Base-by-base conservation (phyloP, 116 monocot genomes). In the Posidonia oceanica region DNA sequence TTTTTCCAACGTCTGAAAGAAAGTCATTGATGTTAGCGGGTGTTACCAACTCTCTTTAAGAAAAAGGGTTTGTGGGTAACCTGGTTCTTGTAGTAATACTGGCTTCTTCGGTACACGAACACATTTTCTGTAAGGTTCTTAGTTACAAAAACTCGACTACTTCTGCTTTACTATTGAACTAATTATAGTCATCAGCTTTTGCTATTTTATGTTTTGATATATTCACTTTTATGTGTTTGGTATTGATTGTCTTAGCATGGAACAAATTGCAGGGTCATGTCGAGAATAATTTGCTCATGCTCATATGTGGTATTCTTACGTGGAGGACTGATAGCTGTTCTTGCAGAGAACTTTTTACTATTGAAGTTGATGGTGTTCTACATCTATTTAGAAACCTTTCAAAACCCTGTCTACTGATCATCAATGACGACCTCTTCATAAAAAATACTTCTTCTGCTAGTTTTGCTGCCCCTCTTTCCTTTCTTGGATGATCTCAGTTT, bases 251-350 rank as follows among this genome's bases (percentile, higher is more conserved):
- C 79, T 85, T 59, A 80, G 74, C 76, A 63, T 91, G 88, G 67
- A 70, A 85, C 79, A 83, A 80, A 87, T 87, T 87, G 88, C 87
- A 88, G 88, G 88, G 36, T 82, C 77, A 63, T 80, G 75, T 75
- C 76, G 63, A 87, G 79, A 86, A 67, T 84, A 71, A 71, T 79
- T 79, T 80, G 80, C 82, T 84, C 76, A 79, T 80, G 80, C 82
- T 84, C 79, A 79, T 86, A 20, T 90, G 80, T 87, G 77, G 82
- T 80, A 76, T 84, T 84, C 87, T 91, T 91, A 82, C 71, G 82
- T 85, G 91, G 91, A 82, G 82, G 81, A 75, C 75, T 81, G 62
- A 77, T 77, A 71, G 79, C 84, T 82, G 83, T 80, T 79, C 79
- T 75, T 81, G 80, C 69, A 79, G 39, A 39, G 83, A 81, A 74